phyloP scores from a whole-genome alignment of 805 yeast species.

The Metschnikowia drakensbergensis region DNA sequence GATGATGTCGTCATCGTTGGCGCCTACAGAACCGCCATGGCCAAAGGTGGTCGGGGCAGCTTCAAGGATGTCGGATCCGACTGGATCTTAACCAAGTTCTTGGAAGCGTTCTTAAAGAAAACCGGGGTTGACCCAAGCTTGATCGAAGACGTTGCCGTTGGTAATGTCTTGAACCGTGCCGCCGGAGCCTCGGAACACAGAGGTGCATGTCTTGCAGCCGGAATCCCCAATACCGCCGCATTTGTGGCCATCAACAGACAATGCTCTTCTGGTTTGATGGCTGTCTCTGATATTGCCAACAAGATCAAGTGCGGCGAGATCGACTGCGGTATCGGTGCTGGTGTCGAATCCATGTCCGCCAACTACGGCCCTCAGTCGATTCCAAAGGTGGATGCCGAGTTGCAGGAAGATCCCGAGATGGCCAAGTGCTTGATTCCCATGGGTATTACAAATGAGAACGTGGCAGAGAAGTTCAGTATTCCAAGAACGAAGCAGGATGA shows the following conservation, averaged over 20 bases:
- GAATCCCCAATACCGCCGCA: conserved; percentile 76
- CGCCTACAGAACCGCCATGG: conserved; percentile 87
- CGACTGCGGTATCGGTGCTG: conserved; percentile 85
- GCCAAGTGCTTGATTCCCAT: conserved; percentile 84
- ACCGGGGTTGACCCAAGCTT: conserved; percentile 45
- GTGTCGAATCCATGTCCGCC: conserved; percentile 92
- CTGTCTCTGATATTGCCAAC: conserved; percentile 84
- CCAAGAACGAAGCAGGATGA: conserved; percentile 74
- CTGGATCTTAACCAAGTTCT: conserved; percentile 64
- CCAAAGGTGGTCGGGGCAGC: conserved; percentile 82
- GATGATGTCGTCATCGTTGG: conserved; percentile 89
- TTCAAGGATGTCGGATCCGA: conserved; percentile 83
- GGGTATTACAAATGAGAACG: conserved; percentile 95
- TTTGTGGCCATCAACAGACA: conserved; percentile 87
- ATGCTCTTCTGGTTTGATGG: conserved; percentile 92
- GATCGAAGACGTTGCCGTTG: conserved; percentile 83
- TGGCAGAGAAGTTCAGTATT: conserved; percentile 63
- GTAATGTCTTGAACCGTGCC: conserved; percentile 87
- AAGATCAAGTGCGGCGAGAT: conserved; percentile 86
- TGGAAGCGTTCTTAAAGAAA: conserved; percentile 56
- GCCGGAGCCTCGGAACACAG: conserved; percentile 96
- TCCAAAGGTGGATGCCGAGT: conserved; percentile 41
- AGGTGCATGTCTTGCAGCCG: conserved; percentile 88
- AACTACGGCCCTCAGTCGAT: conserved; percentile 80
- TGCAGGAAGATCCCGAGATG: conserved; percentile 37